These are phyloP conservation scores for Canna indica DNA, from an alignment of 176 grass and related monocot species.

Conservation along the genomic window DNA sequence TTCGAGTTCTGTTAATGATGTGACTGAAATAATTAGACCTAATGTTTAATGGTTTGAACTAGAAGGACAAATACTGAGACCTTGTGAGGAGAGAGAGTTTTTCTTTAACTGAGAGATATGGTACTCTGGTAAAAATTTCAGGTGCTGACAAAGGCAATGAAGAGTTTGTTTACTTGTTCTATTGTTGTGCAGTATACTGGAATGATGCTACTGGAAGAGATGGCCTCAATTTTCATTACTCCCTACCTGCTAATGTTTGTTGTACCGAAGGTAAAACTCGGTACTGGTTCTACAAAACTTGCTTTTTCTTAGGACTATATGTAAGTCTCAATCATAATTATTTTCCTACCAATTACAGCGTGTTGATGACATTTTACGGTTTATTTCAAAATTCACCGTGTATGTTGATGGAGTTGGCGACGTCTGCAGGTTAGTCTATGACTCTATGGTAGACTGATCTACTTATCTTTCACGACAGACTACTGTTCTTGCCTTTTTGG, in stretches of 20 bases:
- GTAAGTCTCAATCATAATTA: not conserved
- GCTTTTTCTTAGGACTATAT: not conserved
- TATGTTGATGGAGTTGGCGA: conserved; percentile 94
- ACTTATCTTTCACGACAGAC: conserved; percentile 13
- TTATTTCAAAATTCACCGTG: conserved; percentile 92
- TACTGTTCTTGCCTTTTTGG: not conserved
- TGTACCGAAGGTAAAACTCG: conserved; percentile 73
- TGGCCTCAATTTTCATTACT: conserved; percentile 85
- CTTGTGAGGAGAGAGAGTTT: too few species aligned
- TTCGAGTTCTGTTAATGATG: too few species aligned
- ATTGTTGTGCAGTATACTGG: conserved; percentile 66
- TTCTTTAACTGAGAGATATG: not conserved
- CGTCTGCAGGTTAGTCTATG: conserved; percentile 74
- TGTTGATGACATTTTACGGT: conserved; percentile 84
- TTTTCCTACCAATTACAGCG: conserved; percentile 34
- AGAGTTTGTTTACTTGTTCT: conserved; percentile 14
- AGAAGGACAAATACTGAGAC: too few species aligned
- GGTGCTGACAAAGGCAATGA: conserved; percentile 2
- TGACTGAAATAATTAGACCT: too few species aligned
- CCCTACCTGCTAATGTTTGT: conserved; percentile 88
- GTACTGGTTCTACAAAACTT: conserved; percentile 12
- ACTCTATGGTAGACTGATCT: conserved; percentile 22
- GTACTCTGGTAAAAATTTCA: not conserved
- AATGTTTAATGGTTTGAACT: too few species aligned
- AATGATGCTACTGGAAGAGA: conserved; percentile 96